phyloP scores from a whole-genome alignment of 352 stramenopile genomes.

The Phytopythium ostracodes region DNA sequence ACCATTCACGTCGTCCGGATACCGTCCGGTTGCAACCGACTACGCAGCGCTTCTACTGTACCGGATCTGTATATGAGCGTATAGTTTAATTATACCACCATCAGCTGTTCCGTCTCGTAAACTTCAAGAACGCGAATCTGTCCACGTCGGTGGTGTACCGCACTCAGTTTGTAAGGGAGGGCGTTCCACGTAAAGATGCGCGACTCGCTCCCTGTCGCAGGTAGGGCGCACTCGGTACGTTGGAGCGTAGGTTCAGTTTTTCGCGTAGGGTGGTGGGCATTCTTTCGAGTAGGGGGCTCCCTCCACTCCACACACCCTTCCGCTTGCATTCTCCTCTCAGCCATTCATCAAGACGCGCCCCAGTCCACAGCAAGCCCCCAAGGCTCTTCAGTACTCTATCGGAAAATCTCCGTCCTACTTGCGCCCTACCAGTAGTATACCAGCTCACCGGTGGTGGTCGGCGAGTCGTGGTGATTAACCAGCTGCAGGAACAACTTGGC shows the following conservation, averaged over 20 bases:
- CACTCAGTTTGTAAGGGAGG: too few relatives aligned
- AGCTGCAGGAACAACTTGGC: neutral
- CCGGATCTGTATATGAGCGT: too few relatives aligned
- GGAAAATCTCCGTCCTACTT: too few relatives aligned
- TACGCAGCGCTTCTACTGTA: too few relatives aligned
- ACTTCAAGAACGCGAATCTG: too few relatives aligned
- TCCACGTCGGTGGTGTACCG: too few relatives aligned
- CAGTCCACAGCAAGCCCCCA: neutral
- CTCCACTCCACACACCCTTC: neutral
- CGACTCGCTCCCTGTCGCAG: neutral
- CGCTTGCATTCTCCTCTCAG: neutral
- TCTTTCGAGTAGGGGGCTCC: too few relatives aligned
- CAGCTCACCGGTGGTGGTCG: neutral
- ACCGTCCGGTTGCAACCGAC: too few relatives aligned
- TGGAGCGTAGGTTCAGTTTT: neutral
- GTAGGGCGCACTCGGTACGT: neutral
- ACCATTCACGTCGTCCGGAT: too few relatives aligned
- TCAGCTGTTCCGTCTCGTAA: too few relatives aligned
- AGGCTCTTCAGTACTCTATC: neutral
- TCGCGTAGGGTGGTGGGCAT: neutral
- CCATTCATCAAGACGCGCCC: neutral
- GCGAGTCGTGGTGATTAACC: neutral
- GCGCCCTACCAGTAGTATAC: too few relatives aligned
- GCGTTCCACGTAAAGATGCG: neutral
- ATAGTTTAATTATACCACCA: too few relatives aligned